Percentiles rank a stretch among this genome's conserved stretches.
phyloP scores from a whole-genome alignment of 495 filamentous ascomycete genomes.

The Penicillium tannophilum region DNA sequence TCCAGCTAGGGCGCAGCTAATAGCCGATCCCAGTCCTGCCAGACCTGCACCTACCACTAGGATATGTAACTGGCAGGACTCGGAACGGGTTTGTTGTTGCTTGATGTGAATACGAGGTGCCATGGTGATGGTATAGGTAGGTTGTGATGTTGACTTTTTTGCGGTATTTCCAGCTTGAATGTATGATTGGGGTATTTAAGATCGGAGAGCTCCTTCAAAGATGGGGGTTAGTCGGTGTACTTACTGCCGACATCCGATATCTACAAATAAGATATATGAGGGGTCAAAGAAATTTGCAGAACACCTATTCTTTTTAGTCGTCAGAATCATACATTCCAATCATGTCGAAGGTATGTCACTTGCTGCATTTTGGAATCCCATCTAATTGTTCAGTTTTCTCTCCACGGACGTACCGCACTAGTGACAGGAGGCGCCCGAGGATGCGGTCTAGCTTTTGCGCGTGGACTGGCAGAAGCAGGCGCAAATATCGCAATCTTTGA shows the following conservation, averaged over 20 bases:
- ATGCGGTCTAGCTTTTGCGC: constrained; percentile 75
- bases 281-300: not conserved
- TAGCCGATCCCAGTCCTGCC: constrained; percentile 63
- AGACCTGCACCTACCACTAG: constrained; percentile 67
- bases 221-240: constrained; percentile 21
- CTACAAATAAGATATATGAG: constrained; percentile 13
- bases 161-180: not conserved
- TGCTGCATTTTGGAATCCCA: no score
- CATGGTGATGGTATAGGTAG: constrained; percentile 12
- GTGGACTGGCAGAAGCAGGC: constrained; percentile 80
- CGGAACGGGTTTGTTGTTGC: constrained; percentile 16
- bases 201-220: constrained; percentile 12
- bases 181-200: constrained; percentile 18
- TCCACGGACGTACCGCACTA: constrained; percentile 67
- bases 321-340: not conserved
- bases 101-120: constrained; percentile 25
- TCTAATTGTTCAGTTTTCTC: constrained; percentile 36
- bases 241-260: constrained; percentile 12
- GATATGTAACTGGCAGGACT: constrained; percentile 27
- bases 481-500: constrained; percentile 76
- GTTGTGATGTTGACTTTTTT: not conserved
- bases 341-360: constrained; percentile 18
- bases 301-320: not conserved
- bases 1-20: constrained; percentile 60
- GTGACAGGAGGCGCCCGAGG: constrained; percentile 83